Evolutionary conservation across 2,329 filamentous ascomycete genomes (phyloP), one percentile per base, ranked within the genome.

Genomic region (Ceratocystis albifundus): DNA sequence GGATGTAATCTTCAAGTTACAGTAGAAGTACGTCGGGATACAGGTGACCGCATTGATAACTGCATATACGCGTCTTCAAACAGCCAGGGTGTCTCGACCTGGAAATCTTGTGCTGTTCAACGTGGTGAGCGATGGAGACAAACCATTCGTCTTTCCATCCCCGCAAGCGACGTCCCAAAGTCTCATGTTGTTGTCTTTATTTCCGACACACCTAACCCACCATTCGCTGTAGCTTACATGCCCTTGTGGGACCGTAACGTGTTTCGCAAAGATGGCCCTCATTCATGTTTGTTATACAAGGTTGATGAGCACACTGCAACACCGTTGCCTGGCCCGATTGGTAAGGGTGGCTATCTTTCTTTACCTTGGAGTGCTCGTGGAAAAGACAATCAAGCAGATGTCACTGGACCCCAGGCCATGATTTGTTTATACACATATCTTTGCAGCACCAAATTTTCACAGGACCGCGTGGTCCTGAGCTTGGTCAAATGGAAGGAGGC

Each of bases 361-460:
- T 79, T 96, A 17, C 88, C 90, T 0, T 97, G 92, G 88, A 87
- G 83, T 70, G 79, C 88, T 3, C 81, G 84, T 62, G 82, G 83
- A 48, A 85, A 83, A 69, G 80, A 88, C 71, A 83, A 87, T 72
- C 80, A 85, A 61, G 87, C 88, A 71, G 89, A 93, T 64, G 83
- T 91, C 2, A 90, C 88, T 4, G 90, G 89, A 0, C 87, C 89
- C 2, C 82, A 96, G 70, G 90, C 93, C 2, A 84, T 85, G n/a
- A 76, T 99, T 44, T 84, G 85, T 12, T 77, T 96, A 10, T 84
- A 89, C 68, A 96, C 92, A 0, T 95, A 90, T 71, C 83, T 99
- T 5, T 96, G 92, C 80, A 97, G 94, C 76, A 99, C 94, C 0
- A 84, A 87, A 68, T 96, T 96, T 73, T 96, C 93, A 0, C 94